phyloP scores from a whole-genome alignment of 2,329 filamentous ascomycete species.

The Xylariaceae sp. region DNA sequence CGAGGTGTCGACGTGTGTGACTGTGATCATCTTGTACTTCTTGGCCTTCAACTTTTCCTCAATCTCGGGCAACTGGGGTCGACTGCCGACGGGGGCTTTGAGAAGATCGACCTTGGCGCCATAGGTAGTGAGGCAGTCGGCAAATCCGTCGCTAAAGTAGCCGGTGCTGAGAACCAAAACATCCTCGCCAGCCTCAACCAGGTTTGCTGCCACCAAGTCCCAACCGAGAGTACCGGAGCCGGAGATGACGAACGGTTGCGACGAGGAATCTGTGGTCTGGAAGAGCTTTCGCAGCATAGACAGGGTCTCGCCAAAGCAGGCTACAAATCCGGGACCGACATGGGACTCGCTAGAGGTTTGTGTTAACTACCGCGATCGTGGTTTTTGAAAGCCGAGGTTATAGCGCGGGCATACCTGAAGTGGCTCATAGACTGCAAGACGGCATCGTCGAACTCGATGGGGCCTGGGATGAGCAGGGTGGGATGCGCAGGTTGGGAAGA shows the following conservation, averaged over 20 bases:
- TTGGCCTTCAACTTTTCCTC: conserved; percentile 86
- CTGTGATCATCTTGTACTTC: conserved; percentile 89
- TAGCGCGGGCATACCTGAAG: conserved; percentile 61
- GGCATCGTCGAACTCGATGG: conserved; percentile 97
- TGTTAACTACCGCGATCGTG: conserved; percentile 6
- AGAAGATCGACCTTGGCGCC: conserved; percentile 87
- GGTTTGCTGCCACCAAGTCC: conserved; percentile 93
- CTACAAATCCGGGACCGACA: conserved; percentile 83
- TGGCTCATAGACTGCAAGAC: conserved; percentile 94
- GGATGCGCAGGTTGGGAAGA: conserved; percentile 58
- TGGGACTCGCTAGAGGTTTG: conserved; percentile 72
- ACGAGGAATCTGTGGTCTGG: conserved; percentile 75
- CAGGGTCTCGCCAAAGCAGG: conserved; percentile 85
- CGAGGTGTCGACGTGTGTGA: conserved; percentile 96
- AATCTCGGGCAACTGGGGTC: conserved; percentile 81
- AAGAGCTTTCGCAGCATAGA: conserved; percentile 88
- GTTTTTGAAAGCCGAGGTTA: background rate
- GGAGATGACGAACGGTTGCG: conserved; percentile 90
- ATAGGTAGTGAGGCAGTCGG: conserved; percentile 87
- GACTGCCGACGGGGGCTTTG: conserved; percentile 81
- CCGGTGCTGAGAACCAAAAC: conserved; percentile 92
- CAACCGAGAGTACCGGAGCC: conserved; percentile 95
- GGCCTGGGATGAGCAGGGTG: conserved; percentile 90
- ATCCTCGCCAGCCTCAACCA: conserved; percentile 84
- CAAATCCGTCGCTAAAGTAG: conserved; percentile 95